Percentiles rank a stretch among this genome's conserved stretches.
phyloP scores from a whole-genome alignment of 2,329 filamentous ascomycete species.

The Calonectria honghensis region DNA sequence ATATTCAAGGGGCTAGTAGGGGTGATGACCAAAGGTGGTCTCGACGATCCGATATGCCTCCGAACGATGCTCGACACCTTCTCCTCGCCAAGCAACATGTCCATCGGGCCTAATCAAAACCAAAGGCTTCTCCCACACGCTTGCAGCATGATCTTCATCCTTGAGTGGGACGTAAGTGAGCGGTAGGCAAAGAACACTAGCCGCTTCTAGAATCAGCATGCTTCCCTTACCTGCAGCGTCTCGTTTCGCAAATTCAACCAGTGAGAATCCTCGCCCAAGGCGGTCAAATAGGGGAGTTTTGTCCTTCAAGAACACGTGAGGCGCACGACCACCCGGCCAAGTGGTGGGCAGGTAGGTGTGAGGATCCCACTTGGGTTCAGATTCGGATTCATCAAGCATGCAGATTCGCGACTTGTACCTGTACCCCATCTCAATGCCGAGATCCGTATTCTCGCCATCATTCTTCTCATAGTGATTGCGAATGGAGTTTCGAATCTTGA shows the following conservation, averaged over 20 bases:
- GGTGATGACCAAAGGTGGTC: background rate
- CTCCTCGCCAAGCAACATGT: conserved; percentile 27
- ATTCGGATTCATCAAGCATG: conserved; percentile 8
- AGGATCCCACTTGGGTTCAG: conserved; percentile 32
- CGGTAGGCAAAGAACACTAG: conserved; percentile 1
- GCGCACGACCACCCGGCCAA: conserved; percentile 36
- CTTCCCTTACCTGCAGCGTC: background rate
- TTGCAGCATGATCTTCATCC: conserved; percentile 10
- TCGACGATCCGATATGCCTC: conserved; percentile 19
- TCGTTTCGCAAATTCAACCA: conserved; percentile 9
- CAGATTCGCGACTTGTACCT: conserved; percentile 43
- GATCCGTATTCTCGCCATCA: conserved; percentile 54
- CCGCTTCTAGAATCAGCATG: conserved; percentile 10
- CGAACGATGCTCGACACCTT: background rate
- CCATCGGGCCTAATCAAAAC: conserved; percentile 27
- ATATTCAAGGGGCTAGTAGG: background rate
- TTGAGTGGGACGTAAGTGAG: background rate
- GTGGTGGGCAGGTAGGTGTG: conserved; percentile 34
- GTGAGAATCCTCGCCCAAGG: background rate
- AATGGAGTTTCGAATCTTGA: background rate
- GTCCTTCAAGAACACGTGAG: conserved; percentile 35
- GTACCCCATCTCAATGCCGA: conserved; percentile 56
- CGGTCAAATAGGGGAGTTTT: conserved; percentile 13
- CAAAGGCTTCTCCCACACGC: background rate
- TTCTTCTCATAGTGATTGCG: conserved; percentile 35